Percentiles rank a stretch among this genome's conserved stretches.
Evolutionary conservation across 1,284 basidiomycete genomes (phyloP).

Genomic region (Tilletia caries): DNA sequence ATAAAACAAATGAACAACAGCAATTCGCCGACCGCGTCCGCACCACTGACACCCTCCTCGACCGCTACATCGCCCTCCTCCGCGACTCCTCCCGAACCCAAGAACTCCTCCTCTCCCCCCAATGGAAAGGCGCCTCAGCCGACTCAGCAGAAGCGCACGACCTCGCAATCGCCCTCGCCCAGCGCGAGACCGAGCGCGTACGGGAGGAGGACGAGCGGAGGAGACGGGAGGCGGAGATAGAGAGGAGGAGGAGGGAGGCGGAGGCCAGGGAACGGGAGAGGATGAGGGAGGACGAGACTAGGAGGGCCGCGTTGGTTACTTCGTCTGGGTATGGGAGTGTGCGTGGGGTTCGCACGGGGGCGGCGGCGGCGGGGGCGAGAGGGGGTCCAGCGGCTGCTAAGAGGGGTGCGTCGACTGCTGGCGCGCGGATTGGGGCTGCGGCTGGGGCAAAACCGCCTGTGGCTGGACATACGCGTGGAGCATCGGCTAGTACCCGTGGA

Average conservation of each 20-base stretch:
- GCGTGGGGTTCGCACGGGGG: not conserved
- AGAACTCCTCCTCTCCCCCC: slow-evolving; percentile 34
- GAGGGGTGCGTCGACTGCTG: not conserved
- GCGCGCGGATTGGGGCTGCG: not conserved
- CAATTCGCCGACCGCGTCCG: slow-evolving; percentile 33
- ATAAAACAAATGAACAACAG: slow-evolving; percentile 18
- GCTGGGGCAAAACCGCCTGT: not conserved
- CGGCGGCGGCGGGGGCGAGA: not conserved
- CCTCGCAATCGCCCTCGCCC: slow-evolving; percentile 25
- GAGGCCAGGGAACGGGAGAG: not conserved
- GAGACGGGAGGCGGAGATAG: slow-evolving; percentile 22
- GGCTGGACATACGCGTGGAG: slow-evolving; percentile 3
- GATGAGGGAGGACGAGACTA: not conserved
- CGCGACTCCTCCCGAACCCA: slow-evolving; percentile 44
- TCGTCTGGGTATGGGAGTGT: not conserved
- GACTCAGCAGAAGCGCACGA: slow-evolving; percentile 32
- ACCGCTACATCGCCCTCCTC: slow-evolving; percentile 43
- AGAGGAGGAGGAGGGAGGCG: slow-evolving; percentile 4
- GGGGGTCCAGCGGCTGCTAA: not conserved
- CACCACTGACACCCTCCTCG: slow-evolving; percentile 43
- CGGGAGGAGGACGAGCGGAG: slow-evolving; percentile 28
- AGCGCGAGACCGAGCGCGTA: slow-evolving; percentile 30
- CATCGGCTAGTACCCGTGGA: not conserved
- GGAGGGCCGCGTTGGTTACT: not conserved
- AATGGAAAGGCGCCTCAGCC: slow-evolving; percentile 44